Evolutionary conservation across 176 grass and related monocot species (phyloP).

Genomic region (Lolium rigidum): DNA sequence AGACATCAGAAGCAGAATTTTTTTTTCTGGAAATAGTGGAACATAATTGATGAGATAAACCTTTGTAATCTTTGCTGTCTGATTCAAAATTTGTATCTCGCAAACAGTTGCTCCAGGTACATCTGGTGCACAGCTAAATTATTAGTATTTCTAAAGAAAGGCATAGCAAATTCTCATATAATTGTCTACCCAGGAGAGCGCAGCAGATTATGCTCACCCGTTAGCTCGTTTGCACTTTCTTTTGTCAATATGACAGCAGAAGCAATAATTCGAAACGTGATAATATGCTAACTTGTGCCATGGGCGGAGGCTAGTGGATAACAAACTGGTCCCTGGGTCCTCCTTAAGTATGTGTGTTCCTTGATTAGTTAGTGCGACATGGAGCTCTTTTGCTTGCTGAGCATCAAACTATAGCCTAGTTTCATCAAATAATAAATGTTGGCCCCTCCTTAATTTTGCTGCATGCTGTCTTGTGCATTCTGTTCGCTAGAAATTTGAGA

Average conservation of each 20-base stretch:
- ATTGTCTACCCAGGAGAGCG: background rate
- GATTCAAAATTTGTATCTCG: conserved; percentile 67
- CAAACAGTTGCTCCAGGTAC: conserved; percentile 72
- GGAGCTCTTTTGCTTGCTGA: too few relatives aligned
- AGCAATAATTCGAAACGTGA: too few relatives aligned
- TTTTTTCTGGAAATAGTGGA: too few relatives aligned
- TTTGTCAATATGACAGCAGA: conserved; percentile 48
- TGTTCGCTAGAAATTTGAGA: conserved; percentile 63
- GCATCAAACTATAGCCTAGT: too few relatives aligned
- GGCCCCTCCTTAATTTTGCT: too few relatives aligned
- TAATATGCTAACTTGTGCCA: conserved; percentile 44
- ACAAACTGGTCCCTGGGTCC: too few relatives aligned
- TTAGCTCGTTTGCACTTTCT: conserved; percentile 61
- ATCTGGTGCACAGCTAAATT: conserved; percentile 51
- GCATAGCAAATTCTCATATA: background rate
- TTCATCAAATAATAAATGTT: too few relatives aligned
- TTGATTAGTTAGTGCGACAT: too few relatives aligned
- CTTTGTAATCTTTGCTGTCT: conserved; percentile 68
- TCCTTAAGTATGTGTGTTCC: too few relatives aligned
- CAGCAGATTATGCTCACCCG: conserved; percentile 50
- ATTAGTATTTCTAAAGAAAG: background rate
- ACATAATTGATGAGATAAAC: conserved; percentile 31
- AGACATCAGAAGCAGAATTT: conserved; percentile 14
- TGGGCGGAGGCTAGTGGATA: too few relatives aligned
- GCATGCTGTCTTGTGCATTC: conserved; percentile 63